Percentiles rank a stretch among this genome's conserved stretches.
These are phyloP conservation scores for Wickerhamiella kurtzmanii DNA, from an alignment of 805 yeast genomes.

Conservation along the genomic window DNA sequence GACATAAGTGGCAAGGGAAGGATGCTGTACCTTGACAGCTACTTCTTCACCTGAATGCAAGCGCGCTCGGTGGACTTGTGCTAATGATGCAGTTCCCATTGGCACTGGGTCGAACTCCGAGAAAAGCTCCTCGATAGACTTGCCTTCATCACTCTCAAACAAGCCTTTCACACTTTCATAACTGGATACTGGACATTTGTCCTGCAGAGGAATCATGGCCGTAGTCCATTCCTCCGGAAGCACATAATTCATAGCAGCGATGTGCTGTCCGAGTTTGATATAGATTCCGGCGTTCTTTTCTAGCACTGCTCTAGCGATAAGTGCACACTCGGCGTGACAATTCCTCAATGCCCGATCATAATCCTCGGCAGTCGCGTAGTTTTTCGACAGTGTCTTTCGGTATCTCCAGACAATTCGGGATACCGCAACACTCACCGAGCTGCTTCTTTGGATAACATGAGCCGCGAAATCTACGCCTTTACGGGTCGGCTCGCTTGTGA, in stretches of 20 bases:
- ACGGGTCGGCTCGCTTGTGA: constrained; percentile 16
- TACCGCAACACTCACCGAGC: constrained; percentile 20
- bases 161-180: constrained; percentile 52
- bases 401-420: constrained; percentile 60
- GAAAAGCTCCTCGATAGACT: constrained; percentile 48
- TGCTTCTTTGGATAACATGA: constrained; percentile 21
- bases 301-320: constrained; percentile 62
- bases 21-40: constrained; percentile 93
- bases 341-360: constrained; percentile 40
- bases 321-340: constrained; percentile 68
- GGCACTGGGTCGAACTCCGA: constrained; percentile 55
- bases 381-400: constrained; percentile 37
- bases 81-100: constrained; percentile 89
- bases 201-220: constrained; percentile 87
- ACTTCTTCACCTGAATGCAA: constrained; percentile 52
- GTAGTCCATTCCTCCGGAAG: constrained; percentile 91
- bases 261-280: constrained; percentile 90
- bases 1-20: constrained; percentile 70
- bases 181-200: constrained; percentile 73
- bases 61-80: constrained; percentile 82
- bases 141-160: constrained; percentile 57
- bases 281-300: constrained; percentile 84
- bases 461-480: constrained; percentile 16
- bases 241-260: constrained; percentile 81
- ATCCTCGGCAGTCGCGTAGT: constrained; percentile 34